Percentiles rank a stretch among this genome's conserved stretches.
These are phyloP conservation scores for Citrus trifoliata DNA, from an alignment of 345 rosid genomes.

Conservation along the genomic window DNA sequence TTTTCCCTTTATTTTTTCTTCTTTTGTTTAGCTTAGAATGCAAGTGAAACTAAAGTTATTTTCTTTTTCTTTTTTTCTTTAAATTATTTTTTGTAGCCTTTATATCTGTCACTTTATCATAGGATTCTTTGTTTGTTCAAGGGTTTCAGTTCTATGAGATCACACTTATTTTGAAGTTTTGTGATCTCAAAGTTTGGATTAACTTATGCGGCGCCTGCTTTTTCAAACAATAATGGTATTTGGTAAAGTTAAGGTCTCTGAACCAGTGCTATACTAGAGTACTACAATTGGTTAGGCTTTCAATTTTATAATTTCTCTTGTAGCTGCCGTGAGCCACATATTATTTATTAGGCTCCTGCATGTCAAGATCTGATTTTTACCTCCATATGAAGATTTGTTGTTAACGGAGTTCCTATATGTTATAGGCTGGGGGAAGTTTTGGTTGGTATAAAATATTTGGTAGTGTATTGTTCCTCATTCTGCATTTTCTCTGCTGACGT, in stretches of 20 bases:
- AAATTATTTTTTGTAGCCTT: slow-evolving; percentile 34
- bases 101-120: slow-evolving; percentile 27
- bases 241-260: slow-evolving; percentile 26
- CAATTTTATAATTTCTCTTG: background rate
- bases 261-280: slow-evolving; percentile 10
- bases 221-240: slow-evolving; percentile 22
- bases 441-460: background rate
- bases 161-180: slow-evolving; percentile 23
- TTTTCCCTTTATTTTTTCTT: slow-evolving; percentile 15
- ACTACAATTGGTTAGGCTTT: background rate
- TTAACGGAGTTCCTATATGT: background rate
- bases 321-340: background rate
- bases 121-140: slow-evolving; percentile 31
- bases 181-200: slow-evolving; percentile 32
- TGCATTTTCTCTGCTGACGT: background rate
- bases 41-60: slow-evolving; percentile 61
- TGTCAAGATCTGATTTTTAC: slow-evolving; percentile 1
- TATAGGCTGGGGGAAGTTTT: background rate
- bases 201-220: slow-evolving; percentile 23
- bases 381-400: background rate
- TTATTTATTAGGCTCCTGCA: background rate
- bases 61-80: slow-evolving; percentile 17
- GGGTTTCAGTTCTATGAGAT: slow-evolving; percentile 24
- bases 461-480: background rate
- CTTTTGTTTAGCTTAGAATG: slow-evolving; percentile 57